phyloP scores from a whole-genome alignment of 352 stramenopile species.

The Phytophthora podocarpi region DNA sequence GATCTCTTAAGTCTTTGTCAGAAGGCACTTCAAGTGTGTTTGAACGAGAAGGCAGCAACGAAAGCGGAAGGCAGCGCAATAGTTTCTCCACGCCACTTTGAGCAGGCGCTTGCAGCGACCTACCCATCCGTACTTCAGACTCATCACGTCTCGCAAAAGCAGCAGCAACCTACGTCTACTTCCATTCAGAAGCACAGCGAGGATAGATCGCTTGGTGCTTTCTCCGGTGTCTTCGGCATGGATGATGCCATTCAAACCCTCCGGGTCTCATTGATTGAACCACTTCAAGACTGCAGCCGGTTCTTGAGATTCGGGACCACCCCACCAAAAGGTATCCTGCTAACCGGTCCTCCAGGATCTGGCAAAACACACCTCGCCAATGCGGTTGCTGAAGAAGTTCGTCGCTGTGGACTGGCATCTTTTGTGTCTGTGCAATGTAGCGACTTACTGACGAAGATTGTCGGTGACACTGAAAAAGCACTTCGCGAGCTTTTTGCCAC shows the following conservation, averaged over 20 bases:
- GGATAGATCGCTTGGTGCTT: conserved; percentile 21
- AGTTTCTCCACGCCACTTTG: conserved; percentile 52
- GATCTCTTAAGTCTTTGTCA: conserved; percentile 84
- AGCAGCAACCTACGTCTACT: conserved; percentile 38
- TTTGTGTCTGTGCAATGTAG: conserved; percentile 90
- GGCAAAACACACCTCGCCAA: conserved; percentile 97
- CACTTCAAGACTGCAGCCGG: conserved; percentile 94
- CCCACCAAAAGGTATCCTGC: conserved; percentile 96
- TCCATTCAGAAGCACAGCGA: conserved; percentile 28
- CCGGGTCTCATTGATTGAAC: conserved; percentile 97
- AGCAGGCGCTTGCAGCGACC: conserved; percentile 90
- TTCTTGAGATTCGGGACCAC: conserved; percentile 98
- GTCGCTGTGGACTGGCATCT: conserved; percentile 64
- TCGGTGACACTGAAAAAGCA: conserved; percentile 90
- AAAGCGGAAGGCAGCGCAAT: conserved; percentile 1
- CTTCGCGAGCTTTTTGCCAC: conserved; percentile 89
- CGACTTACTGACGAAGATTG: conserved; percentile 90
- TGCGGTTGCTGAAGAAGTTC: conserved; percentile 65
- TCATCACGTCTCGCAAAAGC: conserved; percentile 90
- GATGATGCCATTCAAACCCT: conserved; percentile 97
- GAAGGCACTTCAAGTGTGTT: conserved; percentile 62
- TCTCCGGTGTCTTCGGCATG: conserved; percentile 95
- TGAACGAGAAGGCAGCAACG: conserved; percentile 44
- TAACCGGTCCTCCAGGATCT: conserved; percentile 98
- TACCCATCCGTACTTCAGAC: conserved; percentile 97